phyloP scores from a whole-genome alignment of 805 yeast genomes.

The Saccharomycopsis sp. region DNA sequence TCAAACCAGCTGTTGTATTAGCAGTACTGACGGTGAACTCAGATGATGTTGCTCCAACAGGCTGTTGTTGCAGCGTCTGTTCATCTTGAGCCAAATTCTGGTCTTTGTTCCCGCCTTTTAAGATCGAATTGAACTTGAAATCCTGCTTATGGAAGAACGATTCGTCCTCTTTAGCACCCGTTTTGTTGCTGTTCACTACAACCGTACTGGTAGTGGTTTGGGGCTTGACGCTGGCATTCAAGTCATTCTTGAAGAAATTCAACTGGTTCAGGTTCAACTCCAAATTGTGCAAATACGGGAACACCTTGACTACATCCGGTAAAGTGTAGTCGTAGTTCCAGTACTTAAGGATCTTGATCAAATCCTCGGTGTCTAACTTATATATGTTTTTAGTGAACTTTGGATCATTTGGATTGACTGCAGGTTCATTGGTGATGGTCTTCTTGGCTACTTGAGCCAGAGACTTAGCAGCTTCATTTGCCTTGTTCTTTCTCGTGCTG shows the following conservation, averaged over 20 bases:
- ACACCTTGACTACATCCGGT: conserved; percentile 14
- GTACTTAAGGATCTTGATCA: conserved; percentile 19
- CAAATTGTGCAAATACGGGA: conserved; percentile 21
- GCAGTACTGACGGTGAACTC: neutral
- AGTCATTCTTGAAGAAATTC: conserved; percentile 13
- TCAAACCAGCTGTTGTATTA: neutral
- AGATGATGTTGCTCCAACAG: neutral
- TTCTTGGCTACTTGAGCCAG: neutral
- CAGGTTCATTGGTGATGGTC: neutral
- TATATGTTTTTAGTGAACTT: conserved; percentile 13
- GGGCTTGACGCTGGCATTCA: neutral
- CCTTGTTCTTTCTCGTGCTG: conserved; percentile 5
- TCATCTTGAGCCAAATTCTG: neutral
- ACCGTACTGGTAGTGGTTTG: neutral
- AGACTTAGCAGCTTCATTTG: neutral
- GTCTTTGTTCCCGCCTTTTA: neutral
- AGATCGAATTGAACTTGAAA: conserved; percentile 6
- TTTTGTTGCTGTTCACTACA: neutral
- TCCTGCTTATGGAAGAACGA: conserved; percentile 11
- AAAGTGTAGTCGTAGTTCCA: conserved; percentile 21
- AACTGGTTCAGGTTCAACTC: conserved; percentile 19
- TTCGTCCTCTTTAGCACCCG: neutral
- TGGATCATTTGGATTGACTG: conserved; percentile 6
- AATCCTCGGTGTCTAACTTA: conserved; percentile 18
- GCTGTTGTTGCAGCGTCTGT: neutral